Conservation (phyloP, 108 stramenopile genomes). For the Nitzschia sp. region DNA sequence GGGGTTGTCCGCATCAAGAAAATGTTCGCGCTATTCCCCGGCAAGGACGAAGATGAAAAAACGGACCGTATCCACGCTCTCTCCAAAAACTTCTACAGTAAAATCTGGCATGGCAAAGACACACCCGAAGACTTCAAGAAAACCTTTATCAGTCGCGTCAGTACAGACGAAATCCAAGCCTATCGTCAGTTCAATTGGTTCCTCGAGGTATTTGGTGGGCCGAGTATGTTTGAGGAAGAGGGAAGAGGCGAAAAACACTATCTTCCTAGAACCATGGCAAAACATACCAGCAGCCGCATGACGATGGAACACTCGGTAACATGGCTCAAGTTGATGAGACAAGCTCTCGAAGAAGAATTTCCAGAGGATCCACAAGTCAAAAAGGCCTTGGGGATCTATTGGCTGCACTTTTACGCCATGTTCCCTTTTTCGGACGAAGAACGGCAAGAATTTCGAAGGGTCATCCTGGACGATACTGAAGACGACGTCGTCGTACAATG, state of each 20-base stretch:
- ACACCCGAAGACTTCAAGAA: background rate
- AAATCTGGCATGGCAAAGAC: background rate
- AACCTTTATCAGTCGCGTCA: background rate
- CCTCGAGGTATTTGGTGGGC: slow-evolving; percentile 3
- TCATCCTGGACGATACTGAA: too few relatives aligned
- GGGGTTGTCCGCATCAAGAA: too few relatives aligned
- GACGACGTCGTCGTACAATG: too few relatives aligned
- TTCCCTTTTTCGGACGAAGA: slow-evolving; percentile 12
- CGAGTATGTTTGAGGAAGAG: background rate
- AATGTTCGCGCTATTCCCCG: background rate
- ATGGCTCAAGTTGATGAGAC: slow-evolving; percentile 2
- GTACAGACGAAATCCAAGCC: background rate
- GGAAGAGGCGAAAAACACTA: background rate
- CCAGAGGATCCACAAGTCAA: background rate
- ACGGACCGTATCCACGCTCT: background rate
- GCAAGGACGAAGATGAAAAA: background rate
- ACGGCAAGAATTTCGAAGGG: background rate
- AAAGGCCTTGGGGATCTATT: background rate
- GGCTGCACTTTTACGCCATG: slow-evolving; percentile 5
- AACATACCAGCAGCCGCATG: slow-evolving; percentile 16
- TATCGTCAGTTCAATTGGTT: slow-evolving; percentile 15
- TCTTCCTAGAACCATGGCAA: slow-evolving; percentile 8
- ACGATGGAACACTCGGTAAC: background rate
- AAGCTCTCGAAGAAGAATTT: background rate
- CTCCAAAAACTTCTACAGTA: slow-evolving; percentile 2